Evolutionary conservation across 345 rosid genomes (phyloP).

Genomic region (Psidium friedrichsthalianum): DNA sequence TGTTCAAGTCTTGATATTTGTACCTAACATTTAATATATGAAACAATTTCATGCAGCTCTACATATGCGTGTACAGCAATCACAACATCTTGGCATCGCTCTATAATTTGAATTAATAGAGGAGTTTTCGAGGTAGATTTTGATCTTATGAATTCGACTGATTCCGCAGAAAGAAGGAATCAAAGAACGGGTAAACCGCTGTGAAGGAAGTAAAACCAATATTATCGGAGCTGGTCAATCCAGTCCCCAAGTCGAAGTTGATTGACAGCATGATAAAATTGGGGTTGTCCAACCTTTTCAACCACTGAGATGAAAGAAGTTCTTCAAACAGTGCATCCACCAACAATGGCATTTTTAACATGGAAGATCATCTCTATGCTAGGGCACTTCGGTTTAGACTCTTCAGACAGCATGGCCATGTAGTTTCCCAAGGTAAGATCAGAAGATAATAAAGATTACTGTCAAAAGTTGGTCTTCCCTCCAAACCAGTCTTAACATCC

Average conservation of each 20-base stretch:
- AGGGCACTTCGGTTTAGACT: conserved; percentile 30
- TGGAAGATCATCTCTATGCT: conserved; percentile 12
- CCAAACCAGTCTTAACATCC: too few species aligned
- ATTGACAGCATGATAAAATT: conserved; percentile 24
- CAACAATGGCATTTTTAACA: neutral
- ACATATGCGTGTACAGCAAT: neutral
- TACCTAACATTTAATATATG: neutral
- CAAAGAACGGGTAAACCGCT: conserved; percentile 1
- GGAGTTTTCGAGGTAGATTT: neutral
- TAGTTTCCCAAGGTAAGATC: conserved; percentile 26
- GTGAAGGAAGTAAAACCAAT: conserved; percentile 10
- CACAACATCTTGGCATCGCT: neutral
- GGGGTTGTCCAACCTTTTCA: conserved; percentile 19
- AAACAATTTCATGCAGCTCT: neutral
- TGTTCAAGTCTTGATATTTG: neutral
- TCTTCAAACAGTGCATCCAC: conserved; percentile 6
- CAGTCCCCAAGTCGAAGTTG: conserved; percentile 18
- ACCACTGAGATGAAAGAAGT: conserved; percentile 16
- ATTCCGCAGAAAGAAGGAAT: conserved; percentile 14
- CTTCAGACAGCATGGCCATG: conserved; percentile 30
- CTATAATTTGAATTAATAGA: neutral
- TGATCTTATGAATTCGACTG: neutral
- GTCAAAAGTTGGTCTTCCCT: too few species aligned
- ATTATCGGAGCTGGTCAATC: conserved; percentile 10
- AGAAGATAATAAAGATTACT: neutral